Base-by-base conservation (phyloP, 371 early-diverging fungal genomes). In the Mucor irregularis region DNA sequence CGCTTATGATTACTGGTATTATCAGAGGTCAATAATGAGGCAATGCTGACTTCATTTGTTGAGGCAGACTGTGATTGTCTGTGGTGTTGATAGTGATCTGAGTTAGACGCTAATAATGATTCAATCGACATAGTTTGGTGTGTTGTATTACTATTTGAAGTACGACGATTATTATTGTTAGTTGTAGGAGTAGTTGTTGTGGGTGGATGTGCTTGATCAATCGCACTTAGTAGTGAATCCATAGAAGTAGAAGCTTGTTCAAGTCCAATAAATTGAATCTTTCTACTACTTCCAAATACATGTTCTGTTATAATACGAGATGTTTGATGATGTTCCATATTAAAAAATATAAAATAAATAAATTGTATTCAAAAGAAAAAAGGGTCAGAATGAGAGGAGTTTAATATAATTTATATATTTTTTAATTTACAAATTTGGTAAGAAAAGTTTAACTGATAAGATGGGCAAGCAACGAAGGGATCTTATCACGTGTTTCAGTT, bases 241-340 rank as follows among this genome's bases (percentile, higher is more conserved):
- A 64, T 47, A 30, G 58, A 57, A 33, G 40, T 34, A 35, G 49
- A 21, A 39, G 40, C 10, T n/a, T 53, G 33, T 11, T 56, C 28
- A 25, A 70, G 30, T n/a, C 68, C 70, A 51, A 76, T 71, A 26
- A 76, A 66, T 38, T 73, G 73, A 14, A 77, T 58, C 30, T 61
- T 66, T 66, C 68, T 61, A 53, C 74, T 74, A 22, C 68, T 69
- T 17, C 78, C 78, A 44, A 68, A 77, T 5, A 69, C 68, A 53
- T 69, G 69, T 42, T 72, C 66, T 26, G 74, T 69, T 25, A 74
- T 62, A n/a, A 77, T 62, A 42, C 61, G 78, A 22, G 78, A 66
- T 45, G 56, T 49, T 22, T 56, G 42, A 19, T 21, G 42, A 13
- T n/a, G 51, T 47, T 62, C 62, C 66, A 68, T 67, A 9, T 33